Evolutionary conservation across 768 basidiomycete species (phyloP), one percentile per base, ranked within the genome.

Genomic region (Hypholoma sublateritium): DNA sequence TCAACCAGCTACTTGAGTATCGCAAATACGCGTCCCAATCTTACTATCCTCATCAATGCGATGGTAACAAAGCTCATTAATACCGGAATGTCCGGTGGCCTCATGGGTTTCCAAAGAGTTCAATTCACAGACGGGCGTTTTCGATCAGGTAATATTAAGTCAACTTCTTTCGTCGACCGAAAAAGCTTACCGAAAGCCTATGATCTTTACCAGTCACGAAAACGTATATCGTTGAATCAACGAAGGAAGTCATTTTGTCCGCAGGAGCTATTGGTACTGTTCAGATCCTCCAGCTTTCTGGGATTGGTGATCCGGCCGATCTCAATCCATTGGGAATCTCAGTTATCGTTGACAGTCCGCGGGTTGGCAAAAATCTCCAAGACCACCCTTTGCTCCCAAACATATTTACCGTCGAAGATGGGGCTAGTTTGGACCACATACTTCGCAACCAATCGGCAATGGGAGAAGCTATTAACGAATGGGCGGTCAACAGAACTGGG

Each of bases 351-450:
- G 61, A 77, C 39, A 67, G 73, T 36, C 72, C 72, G 1, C 72
- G 70, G 7, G 78, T 81, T 14, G 80, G 80, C 2, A 70, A 74
- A 62, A 82, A 82, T 61, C 65, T 82, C 17, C 73, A 74, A 44
- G 80, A 80, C 57, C 76, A 78, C 47, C 53, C 66, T 16, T 44
- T 67, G 24, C 50, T 67, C 8, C 56, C 66, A 11, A 68, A 61
- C 55, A 45, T 65, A 4, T 74, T 64, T 54, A 51, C 48, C 14
- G 67, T 68, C 21, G 60, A 65, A 9, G 61, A 56, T 9, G 63
- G 48, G 4, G 65, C 68, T 9, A 71, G 63, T 37, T 58, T 63
- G 21, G 69, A 73, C 43, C 50, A 42, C 4, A 34, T 69, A 53
- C 65, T 57, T 58, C 60, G 67, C n/a, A 64, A 65, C 37, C 49